Percentiles rank a stretch among this genome's conserved stretches.
phyloP scores from a whole-genome alignment of 2,329 filamentous ascomycete species.

The Fusarium haematococcum region DNA sequence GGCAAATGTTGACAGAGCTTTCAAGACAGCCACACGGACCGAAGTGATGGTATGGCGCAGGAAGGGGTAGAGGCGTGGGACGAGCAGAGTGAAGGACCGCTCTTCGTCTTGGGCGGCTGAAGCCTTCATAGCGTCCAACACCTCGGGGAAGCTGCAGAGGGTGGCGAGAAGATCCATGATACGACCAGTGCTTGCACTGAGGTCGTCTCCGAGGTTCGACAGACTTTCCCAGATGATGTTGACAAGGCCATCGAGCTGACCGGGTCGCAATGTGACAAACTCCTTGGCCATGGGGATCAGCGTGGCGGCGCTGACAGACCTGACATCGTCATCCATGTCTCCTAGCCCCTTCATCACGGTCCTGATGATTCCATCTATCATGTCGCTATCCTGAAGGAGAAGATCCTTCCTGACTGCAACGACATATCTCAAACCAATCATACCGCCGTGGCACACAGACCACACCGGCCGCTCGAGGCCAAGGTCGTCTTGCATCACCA shows the following conservation, averaged over 20 bases:
- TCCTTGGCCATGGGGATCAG: slow-evolving; percentile 96
- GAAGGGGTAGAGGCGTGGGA: slow-evolving; percentile 95
- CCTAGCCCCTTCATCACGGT: slow-evolving; percentile 96
- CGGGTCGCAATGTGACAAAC: slow-evolving; percentile 86
- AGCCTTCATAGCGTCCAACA: slow-evolving; percentile 91
- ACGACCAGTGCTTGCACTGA: slow-evolving; percentile 96
- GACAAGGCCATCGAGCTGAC: slow-evolving; percentile 83
- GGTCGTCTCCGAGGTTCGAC: slow-evolving; percentile 94
- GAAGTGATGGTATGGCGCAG: slow-evolving; percentile 96
- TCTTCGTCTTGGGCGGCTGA: slow-evolving; percentile 87
- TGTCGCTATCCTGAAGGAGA: slow-evolving; percentile 81
- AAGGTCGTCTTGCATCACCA: slow-evolving; percentile 92
- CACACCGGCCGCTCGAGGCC: slow-evolving; percentile 80
- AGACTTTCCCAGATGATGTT: slow-evolving; percentile 98
- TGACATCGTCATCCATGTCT: slow-evolving; percentile 93
- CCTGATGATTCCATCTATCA: slow-evolving; percentile 92
- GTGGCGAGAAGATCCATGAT: slow-evolving; percentile 99
- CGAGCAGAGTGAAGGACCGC: slow-evolving; percentile 90
- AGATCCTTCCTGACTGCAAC: slow-evolving; percentile 95
- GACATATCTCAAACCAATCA: slow-evolving; percentile 95
- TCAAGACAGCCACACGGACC: slow-evolving; percentile 91
- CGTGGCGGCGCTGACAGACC: slow-evolving; percentile 97
- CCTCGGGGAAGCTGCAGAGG: slow-evolving; percentile 92
- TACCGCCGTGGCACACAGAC: slow-evolving; percentile 97
- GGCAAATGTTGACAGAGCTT: slow-evolving; percentile 92